phyloP scores from a whole-genome alignment of 164 flowering plant species.

The Berberis vulgaris region DNA sequence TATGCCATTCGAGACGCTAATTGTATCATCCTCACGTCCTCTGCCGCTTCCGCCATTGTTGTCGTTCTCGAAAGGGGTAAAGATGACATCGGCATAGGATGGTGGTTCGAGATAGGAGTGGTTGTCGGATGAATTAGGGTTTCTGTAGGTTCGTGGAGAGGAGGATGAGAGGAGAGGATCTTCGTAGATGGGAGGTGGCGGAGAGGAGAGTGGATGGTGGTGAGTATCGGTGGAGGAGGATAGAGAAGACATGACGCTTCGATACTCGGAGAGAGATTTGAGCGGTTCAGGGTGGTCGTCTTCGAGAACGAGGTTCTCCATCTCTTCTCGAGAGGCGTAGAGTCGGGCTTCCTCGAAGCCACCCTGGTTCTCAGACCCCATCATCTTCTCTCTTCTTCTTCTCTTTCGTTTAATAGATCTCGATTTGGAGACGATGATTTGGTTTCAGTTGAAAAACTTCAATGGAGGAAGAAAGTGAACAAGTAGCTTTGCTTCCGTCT shows the following conservation, averaged over 20 bases:
- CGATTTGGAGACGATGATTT: no score
- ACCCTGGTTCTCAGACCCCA: conserved; percentile 54
- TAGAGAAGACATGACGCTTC: conserved; percentile 39
- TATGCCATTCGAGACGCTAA: conserved; percentile 11
- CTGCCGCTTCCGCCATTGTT: conserved; percentile 1
- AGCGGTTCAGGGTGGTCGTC: conserved; percentile 21
- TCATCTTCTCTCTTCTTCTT: conserved; percentile 50
- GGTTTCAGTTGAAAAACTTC: background rate
- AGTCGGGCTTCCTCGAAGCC: conserved; percentile 38
- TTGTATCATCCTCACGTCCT: no score
- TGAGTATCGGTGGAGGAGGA: conserved; percentile 17
- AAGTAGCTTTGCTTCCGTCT: background rate
- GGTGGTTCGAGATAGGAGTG: conserved; percentile 26
- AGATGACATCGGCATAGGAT: conserved; percentile 42
- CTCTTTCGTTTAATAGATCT: no score
- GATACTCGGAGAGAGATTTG: conserved; percentile 24
- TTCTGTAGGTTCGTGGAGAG: conserved; percentile 1
- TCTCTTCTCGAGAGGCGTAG: conserved; percentile 48
- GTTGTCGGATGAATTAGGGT: conserved; percentile 17
- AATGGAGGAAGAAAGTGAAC: background rate
- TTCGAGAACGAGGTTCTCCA: conserved; percentile 56
- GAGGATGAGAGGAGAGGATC: conserved; percentile 16
- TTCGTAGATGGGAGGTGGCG: conserved; percentile 9
- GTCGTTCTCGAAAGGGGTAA: conserved; percentile 32
- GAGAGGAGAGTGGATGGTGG: conserved; percentile 31